Evolutionary conservation across 768 basidiomycete species (phyloP).

Genomic region (Daedaleopsis sinensis): DNA sequence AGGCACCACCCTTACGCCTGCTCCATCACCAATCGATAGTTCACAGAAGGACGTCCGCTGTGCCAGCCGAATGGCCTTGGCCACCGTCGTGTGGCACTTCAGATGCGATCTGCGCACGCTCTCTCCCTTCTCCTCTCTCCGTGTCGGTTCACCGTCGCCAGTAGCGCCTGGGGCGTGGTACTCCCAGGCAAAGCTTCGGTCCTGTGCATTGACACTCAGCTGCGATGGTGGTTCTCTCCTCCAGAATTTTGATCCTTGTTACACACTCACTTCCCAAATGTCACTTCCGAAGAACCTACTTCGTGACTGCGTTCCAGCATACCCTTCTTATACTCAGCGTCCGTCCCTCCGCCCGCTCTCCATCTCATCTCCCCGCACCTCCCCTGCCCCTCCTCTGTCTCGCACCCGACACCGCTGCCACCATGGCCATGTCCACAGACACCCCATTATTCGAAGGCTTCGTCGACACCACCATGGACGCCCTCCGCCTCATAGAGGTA

Average conservation of each 20-base stretch:
- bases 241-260: conserved; percentile 17
- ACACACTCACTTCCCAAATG: conserved; percentile 17
- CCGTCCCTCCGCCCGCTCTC: neutral
- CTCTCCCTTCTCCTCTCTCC: conserved; percentile 4
- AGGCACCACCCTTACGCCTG: conserved; percentile 1
- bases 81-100: neutral
- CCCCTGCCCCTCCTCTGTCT: neutral
- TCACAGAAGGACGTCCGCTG: conserved; percentile 14
- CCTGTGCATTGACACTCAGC: conserved; percentile 11
- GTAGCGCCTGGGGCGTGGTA: conserved; percentile 10
- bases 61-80: neutral
- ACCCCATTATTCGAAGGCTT: conserved; percentile 73
- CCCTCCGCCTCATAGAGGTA: conserved; percentile 67
- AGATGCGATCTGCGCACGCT: conserved; percentile 13
- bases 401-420: neutral
- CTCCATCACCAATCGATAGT: conserved; percentile 4
- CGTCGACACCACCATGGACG: conserved; percentile 81
- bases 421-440: conserved; percentile 24
- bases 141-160: conserved; percentile 1
- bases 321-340: conserved; percentile 10
- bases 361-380: conserved; percentile 2
- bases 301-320: conserved; percentile 6
- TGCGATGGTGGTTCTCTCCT: conserved; percentile 9
- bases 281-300: conserved; percentile 15
- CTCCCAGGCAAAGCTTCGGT: conserved; percentile 4